Evolutionary conservation across 768 basidiomycete species (phyloP).

Genomic region (Xerocomellus dryophilus): DNA sequence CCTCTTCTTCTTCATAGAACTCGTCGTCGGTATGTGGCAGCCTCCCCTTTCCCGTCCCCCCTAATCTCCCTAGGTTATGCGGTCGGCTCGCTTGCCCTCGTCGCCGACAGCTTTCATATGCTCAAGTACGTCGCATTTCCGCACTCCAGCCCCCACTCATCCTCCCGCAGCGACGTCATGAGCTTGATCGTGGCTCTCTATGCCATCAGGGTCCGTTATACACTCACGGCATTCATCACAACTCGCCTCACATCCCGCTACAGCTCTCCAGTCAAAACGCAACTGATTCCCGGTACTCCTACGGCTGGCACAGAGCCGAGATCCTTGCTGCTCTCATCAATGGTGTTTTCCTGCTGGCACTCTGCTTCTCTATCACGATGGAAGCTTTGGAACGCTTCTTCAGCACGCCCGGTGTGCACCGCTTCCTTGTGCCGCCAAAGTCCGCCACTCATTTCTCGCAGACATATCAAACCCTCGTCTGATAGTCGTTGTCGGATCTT

Average conservation of each 20-base stretch:
- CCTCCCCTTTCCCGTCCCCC: slow-evolving; percentile 6
- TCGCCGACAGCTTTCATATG: slow-evolving; percentile 99
- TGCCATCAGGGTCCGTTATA: slow-evolving; percentile 68
- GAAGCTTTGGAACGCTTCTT: slow-evolving; percentile 93
- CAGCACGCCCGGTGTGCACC: slow-evolving; percentile 61
- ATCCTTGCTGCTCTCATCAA: slow-evolving; percentile 94
- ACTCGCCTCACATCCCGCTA: not conserved
- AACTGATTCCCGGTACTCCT: slow-evolving; percentile 78
- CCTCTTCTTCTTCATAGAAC: slow-evolving; percentile 82
- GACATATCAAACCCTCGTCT: slow-evolving; percentile 89
- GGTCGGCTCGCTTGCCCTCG: slow-evolving; percentile 92
- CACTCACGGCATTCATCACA: slow-evolving; percentile 2
- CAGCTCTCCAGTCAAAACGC: slow-evolving; percentile 64
- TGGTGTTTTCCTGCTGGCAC: slow-evolving; percentile 93
- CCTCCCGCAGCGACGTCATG: slow-evolving; percentile 79
- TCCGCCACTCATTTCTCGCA: slow-evolving; percentile 28
- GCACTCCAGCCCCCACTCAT: slow-evolving; percentile 9
- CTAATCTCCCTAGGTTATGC: slow-evolving; percentile 66
- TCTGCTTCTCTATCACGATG: slow-evolving; percentile 93
- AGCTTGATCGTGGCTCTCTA: slow-evolving; percentile 94
- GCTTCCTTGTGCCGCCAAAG: slow-evolving; percentile 1
- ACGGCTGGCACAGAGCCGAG: slow-evolving; percentile 99
- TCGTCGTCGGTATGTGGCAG: slow-evolving; percentile 61
- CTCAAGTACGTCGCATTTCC: slow-evolving; percentile 66
- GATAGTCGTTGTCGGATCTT: slow-evolving; percentile 84